Conservation (phyloP, 371 early-diverging fungal species). For the Blakeslea trispora region DNA sequence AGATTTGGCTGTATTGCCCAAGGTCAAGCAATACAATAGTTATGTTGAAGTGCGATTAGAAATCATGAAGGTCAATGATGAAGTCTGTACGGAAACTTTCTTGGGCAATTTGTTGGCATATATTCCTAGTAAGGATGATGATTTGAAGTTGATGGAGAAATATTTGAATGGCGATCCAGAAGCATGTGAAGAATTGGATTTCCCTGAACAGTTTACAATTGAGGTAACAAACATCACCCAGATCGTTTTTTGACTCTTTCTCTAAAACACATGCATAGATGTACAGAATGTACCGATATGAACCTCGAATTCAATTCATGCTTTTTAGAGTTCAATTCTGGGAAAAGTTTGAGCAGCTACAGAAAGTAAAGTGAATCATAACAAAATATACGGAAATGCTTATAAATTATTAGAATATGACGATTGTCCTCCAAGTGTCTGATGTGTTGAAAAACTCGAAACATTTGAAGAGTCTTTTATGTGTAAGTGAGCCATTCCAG, state of each 20-base stretch:
- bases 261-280: no score
- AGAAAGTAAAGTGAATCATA: slow-evolving; percentile 28
- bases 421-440: slow-evolving; percentile 41
- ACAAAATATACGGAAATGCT: slow-evolving; percentile 19
- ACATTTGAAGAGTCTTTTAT: slow-evolving; percentile 42
- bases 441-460: slow-evolving; percentile 43
- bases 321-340: slow-evolving; percentile 49
- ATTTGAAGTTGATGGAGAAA: slow-evolving; percentile 45
- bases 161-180: slow-evolving; percentile 42
- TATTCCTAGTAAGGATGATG: slow-evolving; percentile 49
- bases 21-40: slow-evolving; percentile 26
- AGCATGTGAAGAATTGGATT: slow-evolving; percentile 48
- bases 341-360: slow-evolving; percentile 48
- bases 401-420: slow-evolving; percentile 59
- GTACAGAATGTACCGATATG: slow-evolving; percentile 51
- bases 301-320: slow-evolving; percentile 51
- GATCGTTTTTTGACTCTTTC: no score
- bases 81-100: slow-evolving; percentile 49
- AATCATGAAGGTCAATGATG: slow-evolving; percentile 42
- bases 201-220: slow-evolving; percentile 57
- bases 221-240: no score
- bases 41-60: slow-evolving; percentile 40
- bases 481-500: slow-evolving; percentile 37
- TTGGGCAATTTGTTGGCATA: slow-evolving; percentile 45
- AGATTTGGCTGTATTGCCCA: slow-evolving; percentile 49